Percentiles rank a stretch among this genome's conserved stretches.
phyloP scores from a whole-genome alignment of 352 stramenopile genomes.

The Pythium periplocum region DNA sequence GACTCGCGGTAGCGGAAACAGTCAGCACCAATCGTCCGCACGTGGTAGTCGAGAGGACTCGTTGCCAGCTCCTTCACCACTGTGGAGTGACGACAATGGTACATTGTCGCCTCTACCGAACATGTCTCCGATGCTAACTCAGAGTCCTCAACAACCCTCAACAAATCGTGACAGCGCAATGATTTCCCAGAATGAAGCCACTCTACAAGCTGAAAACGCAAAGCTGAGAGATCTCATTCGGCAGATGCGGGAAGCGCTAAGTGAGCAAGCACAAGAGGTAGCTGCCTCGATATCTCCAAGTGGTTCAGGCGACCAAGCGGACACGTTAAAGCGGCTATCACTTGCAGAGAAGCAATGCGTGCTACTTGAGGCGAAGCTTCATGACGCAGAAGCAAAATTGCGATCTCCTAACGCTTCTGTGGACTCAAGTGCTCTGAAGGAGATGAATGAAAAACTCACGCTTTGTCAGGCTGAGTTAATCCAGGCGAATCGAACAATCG shows the following conservation, averaged over 20 bases:
- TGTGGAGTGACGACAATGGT: conserved; percentile 69
- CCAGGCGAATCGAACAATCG: conserved; percentile 34
- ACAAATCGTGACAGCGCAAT: background rate
- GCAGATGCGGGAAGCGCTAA: conserved; percentile 69
- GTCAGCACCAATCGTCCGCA: conserved; percentile 2
- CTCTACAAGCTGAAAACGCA: conserved; percentile 48
- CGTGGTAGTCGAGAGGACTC: conserved; percentile 4
- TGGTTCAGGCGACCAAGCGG: background rate
- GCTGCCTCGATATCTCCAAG: background rate
- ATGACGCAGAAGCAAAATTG: conserved; percentile 14
- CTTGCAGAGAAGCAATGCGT: conserved; percentile 35
- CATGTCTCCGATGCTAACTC: conserved; percentile 45
- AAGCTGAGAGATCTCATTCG: conserved; percentile 68
- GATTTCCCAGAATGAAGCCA: background rate
- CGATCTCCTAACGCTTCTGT: background rate
- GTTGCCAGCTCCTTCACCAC: conserved; percentile 28
- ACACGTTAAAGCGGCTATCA: conserved; percentile 9
- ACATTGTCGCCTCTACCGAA: conserved; percentile 41
- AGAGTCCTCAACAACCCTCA: conserved; percentile 21
- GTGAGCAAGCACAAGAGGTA: conserved; percentile 33
- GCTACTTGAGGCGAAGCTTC: conserved; percentile 36
- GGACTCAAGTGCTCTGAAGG: background rate
- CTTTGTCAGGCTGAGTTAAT: conserved; percentile 35
- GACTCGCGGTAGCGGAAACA: no score
- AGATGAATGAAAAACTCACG: conserved; percentile 25